Evolutionary conservation across 2,329 filamentous ascomycete species (phyloP).

Genomic region (Cyphellophora attinorum): DNA sequence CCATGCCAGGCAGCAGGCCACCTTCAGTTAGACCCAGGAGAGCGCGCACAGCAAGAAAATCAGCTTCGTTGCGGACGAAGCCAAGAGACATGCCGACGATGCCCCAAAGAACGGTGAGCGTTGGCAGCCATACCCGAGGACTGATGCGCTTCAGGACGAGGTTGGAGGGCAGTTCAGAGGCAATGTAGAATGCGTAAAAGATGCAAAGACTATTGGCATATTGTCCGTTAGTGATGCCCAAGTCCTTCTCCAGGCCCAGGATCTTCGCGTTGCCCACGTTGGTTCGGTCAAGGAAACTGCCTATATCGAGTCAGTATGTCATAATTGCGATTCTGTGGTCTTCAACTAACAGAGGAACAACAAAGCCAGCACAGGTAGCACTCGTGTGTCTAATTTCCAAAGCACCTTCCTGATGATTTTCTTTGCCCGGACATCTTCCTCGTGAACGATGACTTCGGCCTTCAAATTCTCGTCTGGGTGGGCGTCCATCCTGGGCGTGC

Average conservation of each 20-base stretch:
- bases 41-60: constrained; percentile 54
- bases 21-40: constrained; percentile 55
- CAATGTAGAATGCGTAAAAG: constrained; percentile 53
- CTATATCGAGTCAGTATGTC: not conserved
- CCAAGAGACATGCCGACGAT: constrained; percentile 39
- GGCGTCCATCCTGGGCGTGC: too few relatives aligned
- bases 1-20: constrained; percentile 50
- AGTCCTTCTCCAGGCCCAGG: constrained; percentile 49
- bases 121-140: constrained; percentile 45
- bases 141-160: not conserved
- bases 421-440: constrained; percentile 9
- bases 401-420: constrained; percentile 35
- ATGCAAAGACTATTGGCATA: constrained; percentile 59
- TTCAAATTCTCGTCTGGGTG: too few relatives aligned
- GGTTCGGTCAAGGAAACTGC: constrained; percentile 59
- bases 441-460: constrained; percentile 1
- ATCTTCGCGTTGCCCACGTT: constrained; percentile 65
- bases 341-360: not conserved
- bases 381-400: constrained; percentile 47
- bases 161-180: constrained; percentile 18
- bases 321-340: not conserved
- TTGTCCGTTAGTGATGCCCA: constrained; percentile 50
- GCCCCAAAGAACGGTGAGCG: constrained; percentile 49
- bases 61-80: constrained; percentile 30
- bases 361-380: constrained; percentile 4